Percentiles rank a stretch among this genome's conserved stretches.
Conservation (phyloP, 2,329 filamentous ascomycete species). For the Ophiocordyceps camponoti-saundersi region DNA sequence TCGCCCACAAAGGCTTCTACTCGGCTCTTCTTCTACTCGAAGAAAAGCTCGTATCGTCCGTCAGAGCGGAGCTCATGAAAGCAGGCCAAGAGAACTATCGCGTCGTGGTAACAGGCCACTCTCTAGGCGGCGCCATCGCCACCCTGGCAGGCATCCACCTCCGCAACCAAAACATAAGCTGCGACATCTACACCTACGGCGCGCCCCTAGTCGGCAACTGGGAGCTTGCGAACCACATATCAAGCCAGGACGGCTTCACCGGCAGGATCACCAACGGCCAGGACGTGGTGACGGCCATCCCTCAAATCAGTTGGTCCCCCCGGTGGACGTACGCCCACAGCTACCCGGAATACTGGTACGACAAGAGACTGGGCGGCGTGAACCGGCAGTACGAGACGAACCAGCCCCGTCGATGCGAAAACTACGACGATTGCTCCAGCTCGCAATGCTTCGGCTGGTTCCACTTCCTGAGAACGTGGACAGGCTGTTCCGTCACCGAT, state of each 20-base stretch:
- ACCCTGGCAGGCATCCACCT: constrained; percentile 41
- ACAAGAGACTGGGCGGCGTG: constrained; percentile 16
- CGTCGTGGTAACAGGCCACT: constrained; percentile 47
- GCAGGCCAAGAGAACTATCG: constrained; percentile 16
- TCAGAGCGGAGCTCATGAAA: constrained; percentile 25
- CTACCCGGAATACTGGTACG: constrained; percentile 49
- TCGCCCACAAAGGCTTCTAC: constrained; percentile 39
- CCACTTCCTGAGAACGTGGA: too few relatives aligned
- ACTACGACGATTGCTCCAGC: not conserved
- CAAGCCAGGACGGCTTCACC: constrained; percentile 29
- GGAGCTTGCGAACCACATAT: constrained; percentile 25
- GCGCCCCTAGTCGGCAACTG: constrained; percentile 48
- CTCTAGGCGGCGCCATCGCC: constrained; percentile 48
- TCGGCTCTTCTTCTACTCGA: constrained; percentile 36
- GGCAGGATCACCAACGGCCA: constrained; percentile 48
- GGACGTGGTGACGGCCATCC: constrained; percentile 51
- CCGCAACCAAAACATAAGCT: constrained; percentile 24
- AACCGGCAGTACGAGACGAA: constrained; percentile 10
- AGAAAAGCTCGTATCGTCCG: constrained; percentile 21
- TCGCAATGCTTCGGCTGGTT: not conserved
- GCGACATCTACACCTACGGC: constrained; percentile 49
- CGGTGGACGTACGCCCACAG: constrained; percentile 36
- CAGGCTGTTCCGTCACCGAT: too few relatives aligned
- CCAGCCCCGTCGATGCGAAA: not conserved
- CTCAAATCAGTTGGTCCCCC: constrained; percentile 28